Evolutionary conservation across 2,329 filamentous ascomycete genomes (phyloP).

Genomic region (Phoma herbarum): DNA sequence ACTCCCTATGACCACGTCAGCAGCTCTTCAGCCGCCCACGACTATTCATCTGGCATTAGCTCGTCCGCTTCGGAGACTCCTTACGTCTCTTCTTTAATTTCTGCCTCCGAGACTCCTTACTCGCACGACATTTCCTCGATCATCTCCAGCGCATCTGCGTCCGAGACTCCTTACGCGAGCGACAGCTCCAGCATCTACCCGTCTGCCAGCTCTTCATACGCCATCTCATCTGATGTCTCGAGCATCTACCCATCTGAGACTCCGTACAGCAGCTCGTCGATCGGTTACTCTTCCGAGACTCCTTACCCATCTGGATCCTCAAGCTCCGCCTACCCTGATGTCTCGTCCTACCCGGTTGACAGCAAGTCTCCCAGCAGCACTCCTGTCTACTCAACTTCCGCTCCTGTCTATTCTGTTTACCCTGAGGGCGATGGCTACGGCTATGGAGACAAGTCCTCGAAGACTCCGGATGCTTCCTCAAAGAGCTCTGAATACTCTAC

Average conservation of each 20-base stretch:
- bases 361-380: slow-evolving; percentile 14
- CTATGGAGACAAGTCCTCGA: slow-evolving; percentile 3
- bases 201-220: slow-evolving; percentile 9
- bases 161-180: slow-evolving; percentile 6
- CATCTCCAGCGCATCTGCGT: background rate
- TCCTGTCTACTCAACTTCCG: slow-evolving; percentile 17
- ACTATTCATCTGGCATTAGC: background rate
- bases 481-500: slow-evolving; percentile 3
- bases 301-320: slow-evolving; percentile 6
- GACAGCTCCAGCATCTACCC: slow-evolving; percentile 5
- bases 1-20: background rate
- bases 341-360: slow-evolving; percentile 3
- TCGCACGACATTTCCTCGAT: slow-evolving; percentile 6
- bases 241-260: slow-evolving; percentile 9
- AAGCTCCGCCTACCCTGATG: slow-evolving; percentile 13
- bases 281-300: slow-evolving; percentile 3
- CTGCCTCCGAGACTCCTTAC: slow-evolving; percentile 4
- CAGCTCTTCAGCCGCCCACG: slow-evolving; percentile 1
- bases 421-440: slow-evolving; percentile 7
- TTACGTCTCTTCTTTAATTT: background rate
- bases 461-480: slow-evolving; percentile 4
- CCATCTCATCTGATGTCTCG: slow-evolving; percentile 1
- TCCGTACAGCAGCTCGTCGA: slow-evolving; percentile 6
- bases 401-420: slow-evolving; percentile 16
- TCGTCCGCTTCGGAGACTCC: slow-evolving; percentile 2